phyloP scores from a whole-genome alignment of 768 basidiomycete species.

The Tricholoma bakamatsutake region DNA sequence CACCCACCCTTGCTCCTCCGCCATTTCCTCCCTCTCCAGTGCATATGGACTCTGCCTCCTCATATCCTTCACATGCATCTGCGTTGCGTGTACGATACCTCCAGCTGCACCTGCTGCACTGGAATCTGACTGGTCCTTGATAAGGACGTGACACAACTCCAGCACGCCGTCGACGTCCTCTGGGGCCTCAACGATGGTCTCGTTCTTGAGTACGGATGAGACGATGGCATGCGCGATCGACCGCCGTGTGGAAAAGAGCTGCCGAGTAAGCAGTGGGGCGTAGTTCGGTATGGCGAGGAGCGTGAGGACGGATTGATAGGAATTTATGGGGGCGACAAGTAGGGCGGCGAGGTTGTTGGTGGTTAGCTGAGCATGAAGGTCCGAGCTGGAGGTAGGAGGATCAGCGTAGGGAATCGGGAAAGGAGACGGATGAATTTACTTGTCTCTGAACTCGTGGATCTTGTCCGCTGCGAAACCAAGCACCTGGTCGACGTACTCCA shows the following conservation, averaged over 20 bases:
- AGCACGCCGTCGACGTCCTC: slow-evolving; percentile 94
- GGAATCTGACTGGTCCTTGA: slow-evolving; percentile 75
- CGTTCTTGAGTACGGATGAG: slow-evolving; percentile 92
- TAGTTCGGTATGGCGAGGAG: slow-evolving; percentile 95
- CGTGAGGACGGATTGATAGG: slow-evolving; percentile 93
- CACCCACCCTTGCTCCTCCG: slow-evolving; percentile 98
- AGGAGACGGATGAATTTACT: slow-evolving; percentile 34
- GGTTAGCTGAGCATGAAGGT: slow-evolving; percentile 84
- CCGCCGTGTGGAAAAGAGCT: slow-evolving; percentile 86
- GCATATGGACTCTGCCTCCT: slow-evolving; percentile 56
- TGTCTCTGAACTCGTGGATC: slow-evolving; percentile 77
- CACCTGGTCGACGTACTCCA: slow-evolving; percentile 97
- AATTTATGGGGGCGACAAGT: slow-evolving; percentile 91
- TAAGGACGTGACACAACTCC: slow-evolving; percentile 87
- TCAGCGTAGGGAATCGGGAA: not conserved
- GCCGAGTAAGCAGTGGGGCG: slow-evolving; percentile 71
- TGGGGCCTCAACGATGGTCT: slow-evolving; percentile 88
- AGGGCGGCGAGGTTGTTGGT: slow-evolving; percentile 86
- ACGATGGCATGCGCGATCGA: slow-evolving; percentile 94
- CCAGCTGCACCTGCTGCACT: slow-evolving; percentile 17
- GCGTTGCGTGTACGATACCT: slow-evolving; percentile 23
- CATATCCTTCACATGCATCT: slow-evolving; percentile 34
- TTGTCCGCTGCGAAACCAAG: slow-evolving; percentile 85
- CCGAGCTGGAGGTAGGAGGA: slow-evolving; percentile 49
- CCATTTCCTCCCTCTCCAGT: slow-evolving; percentile 82